Conservation (phyloP, 1,139 yeast genomes). For the Sugiyamaella castrensis region DNA sequence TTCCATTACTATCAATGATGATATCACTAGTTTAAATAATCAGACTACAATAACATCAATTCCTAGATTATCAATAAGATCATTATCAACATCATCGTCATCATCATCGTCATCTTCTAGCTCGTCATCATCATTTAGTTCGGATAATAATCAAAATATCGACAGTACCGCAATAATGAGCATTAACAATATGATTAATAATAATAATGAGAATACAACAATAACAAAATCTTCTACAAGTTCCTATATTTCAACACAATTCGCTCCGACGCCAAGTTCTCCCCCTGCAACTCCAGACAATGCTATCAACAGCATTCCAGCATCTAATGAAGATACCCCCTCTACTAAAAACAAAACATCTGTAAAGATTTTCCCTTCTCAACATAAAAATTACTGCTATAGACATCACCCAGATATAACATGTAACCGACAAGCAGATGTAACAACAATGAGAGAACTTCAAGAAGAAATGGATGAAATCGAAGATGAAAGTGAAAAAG, state of each 20-base stretch:
- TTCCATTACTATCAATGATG: no score
- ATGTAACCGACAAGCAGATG: conserved; percentile 64
- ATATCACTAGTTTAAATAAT: conserved; percentile 63
- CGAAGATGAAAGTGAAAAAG: conserved; percentile 60
- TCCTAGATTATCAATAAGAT: conserved; percentile 46
- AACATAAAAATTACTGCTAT: conserved; percentile 13
- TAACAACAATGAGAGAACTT: conserved; percentile 58
- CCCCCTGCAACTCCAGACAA: conserved; percentile 8
- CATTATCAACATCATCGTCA: no score
- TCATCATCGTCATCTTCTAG: no score
- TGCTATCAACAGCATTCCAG: background rate
- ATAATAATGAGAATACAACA: no score
- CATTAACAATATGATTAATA: no score
- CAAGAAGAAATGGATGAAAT: conserved; percentile 48
- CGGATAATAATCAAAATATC: no score
- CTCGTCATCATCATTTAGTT: no score
- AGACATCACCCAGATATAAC: conserved; percentile 14
- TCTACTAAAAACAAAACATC: background rate
- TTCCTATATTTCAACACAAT: no score
- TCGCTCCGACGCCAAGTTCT: conserved; percentile 7
- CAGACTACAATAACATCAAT: conserved; percentile 65
- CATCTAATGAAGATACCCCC: background rate
- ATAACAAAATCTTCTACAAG: no score
- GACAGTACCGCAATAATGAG: no score
- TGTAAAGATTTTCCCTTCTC: background rate